These are phyloP conservation scores for Penicillium flavigenum DNA, from an alignment of 495 filamentous ascomycete species.

Conservation along the genomic window DNA sequence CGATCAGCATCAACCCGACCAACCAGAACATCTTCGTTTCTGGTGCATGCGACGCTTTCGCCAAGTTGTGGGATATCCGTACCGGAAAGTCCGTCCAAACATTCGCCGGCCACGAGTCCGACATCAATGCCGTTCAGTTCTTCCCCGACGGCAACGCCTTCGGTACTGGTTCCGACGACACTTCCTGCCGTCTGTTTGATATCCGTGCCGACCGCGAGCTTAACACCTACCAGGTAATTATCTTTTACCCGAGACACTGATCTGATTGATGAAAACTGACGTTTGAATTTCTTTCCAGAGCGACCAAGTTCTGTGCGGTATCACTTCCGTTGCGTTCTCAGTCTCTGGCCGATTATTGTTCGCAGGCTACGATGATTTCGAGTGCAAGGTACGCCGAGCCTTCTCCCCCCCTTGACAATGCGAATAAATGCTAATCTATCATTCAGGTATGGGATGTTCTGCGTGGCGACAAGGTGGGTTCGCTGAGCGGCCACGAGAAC, in stretches of 20 bases:
- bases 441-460: slow-evolving; percentile 94
- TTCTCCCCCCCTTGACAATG: neutral
- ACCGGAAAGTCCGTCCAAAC: slow-evolving; percentile 98
- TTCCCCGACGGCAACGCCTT: slow-evolving; percentile 99
- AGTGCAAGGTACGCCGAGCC: slow-evolving; percentile 84
- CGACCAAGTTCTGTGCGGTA: slow-evolving; percentile 95
- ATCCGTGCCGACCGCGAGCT: slow-evolving; percentile 95
- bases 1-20: slow-evolving; percentile 98
- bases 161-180: slow-evolving; percentile 96
- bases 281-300: slow-evolving; percentile 56
- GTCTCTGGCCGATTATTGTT: slow-evolving; percentile 95
- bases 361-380: slow-evolving; percentile 97
- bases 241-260: neutral
- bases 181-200: slow-evolving; percentile 95
- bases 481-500: slow-evolving; percentile 95
- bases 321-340: slow-evolving; percentile 97
- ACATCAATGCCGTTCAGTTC: slow-evolving; percentile 99
- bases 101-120: slow-evolving; percentile 96
- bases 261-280: slow-evolving; percentile 14
- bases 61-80: slow-evolving; percentile 98
- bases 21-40: slow-evolving; percentile 97
- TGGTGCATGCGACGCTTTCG: slow-evolving; percentile 96
- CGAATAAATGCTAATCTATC: slow-evolving; percentile 18
- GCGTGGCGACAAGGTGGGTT: slow-evolving; percentile 94
- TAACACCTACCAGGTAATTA: slow-evolving; percentile 85